Evolutionary conservation across 2,329 filamentous ascomycete genomes (phyloP).

Genomic region (Anthostomella pinea): DNA sequence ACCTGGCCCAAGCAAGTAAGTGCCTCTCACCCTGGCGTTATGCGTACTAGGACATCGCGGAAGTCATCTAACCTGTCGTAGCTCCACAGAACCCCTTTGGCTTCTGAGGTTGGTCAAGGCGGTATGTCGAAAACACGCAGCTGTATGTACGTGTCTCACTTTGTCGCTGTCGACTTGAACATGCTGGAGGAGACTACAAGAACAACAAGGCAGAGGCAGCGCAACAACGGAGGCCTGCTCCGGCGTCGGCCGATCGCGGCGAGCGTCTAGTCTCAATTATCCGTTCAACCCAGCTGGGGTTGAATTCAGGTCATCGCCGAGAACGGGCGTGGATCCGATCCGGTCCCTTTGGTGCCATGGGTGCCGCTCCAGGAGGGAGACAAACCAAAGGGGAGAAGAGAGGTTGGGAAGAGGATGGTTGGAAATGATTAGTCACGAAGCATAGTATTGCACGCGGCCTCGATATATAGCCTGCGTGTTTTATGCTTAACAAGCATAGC

Average conservation of each 20-base stretch:
- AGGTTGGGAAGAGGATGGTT: conserved; percentile 6
- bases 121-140: too few species aligned
- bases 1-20: conserved; percentile 94
- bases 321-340: too few species aligned
- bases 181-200: background rate
- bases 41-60: conserved; percentile 13
- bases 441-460: conserved; percentile 8
- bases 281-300: too few species aligned
- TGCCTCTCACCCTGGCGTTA: conserved; percentile 31
- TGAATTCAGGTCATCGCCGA: too few species aligned
- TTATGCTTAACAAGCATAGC: conserved; percentile 7
- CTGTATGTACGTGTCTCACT: background rate
- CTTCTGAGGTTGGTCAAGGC: conserved; percentile 39
- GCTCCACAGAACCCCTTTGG: conserved; percentile 55
- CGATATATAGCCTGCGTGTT: conserved; percentile 11
- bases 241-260: too few species aligned
- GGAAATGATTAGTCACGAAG: conserved; percentile 8
- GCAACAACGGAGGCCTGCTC: too few species aligned
- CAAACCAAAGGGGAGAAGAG: background rate
- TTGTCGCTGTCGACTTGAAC: background rate
- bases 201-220: background rate
- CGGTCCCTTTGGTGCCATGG: too few species aligned
- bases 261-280: too few species aligned
- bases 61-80: conserved; percentile 25
- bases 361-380: too few species aligned